Conservation (phyloP, 2,329 filamentous ascomycete genomes). For the Cadophora sp. region DNA sequence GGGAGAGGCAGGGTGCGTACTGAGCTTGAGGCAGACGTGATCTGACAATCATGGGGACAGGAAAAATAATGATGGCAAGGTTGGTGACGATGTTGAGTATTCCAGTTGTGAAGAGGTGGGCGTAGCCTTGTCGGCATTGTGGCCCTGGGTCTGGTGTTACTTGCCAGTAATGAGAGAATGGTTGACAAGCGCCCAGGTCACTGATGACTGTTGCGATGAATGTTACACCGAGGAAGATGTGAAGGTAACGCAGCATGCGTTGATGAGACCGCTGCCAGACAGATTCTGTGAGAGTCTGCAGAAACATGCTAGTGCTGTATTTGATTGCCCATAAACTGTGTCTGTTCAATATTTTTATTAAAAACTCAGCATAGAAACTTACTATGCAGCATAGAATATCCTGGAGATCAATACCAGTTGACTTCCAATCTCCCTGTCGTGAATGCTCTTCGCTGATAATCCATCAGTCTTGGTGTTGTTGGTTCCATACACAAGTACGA, state of each 20-base stretch:
- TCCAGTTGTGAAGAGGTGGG: conserved; percentile 85
- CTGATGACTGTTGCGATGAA: conserved; percentile 81
- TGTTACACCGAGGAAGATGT: conserved; percentile 75
- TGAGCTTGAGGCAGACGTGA: conserved; percentile 73
- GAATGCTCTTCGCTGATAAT: conserved; percentile 63
- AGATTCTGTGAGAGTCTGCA: conserved; percentile 80
- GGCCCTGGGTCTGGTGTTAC: conserved; percentile 83
- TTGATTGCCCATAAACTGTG: conserved; percentile 89
- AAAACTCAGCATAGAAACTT: conserved; percentile 50
- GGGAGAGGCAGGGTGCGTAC: conserved; percentile 26
- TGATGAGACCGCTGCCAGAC: conserved; percentile 82
- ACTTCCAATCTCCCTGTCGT: conserved; percentile 73
- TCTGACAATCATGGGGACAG: conserved; percentile 83
- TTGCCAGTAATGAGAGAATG: conserved; percentile 78
- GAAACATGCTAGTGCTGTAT: conserved; percentile 85
- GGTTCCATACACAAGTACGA: conserved; percentile 85
- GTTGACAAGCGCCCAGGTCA: conserved; percentile 81
- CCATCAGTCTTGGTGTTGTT: conserved; percentile 75
- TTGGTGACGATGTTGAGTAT: conserved; percentile 87
- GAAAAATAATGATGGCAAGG: conserved; percentile 82
- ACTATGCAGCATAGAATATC: conserved; percentile 89
- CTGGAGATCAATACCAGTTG: conserved; percentile 80
- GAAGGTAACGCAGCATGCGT: conserved; percentile 71
- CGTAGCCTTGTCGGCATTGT: conserved; percentile 83
- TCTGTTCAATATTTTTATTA: conserved; percentile 13